These are phyloP conservation scores for Magnusiomyces suaveolens DNA, from an alignment of 1,139 yeast species.

Conservation along the genomic window DNA sequence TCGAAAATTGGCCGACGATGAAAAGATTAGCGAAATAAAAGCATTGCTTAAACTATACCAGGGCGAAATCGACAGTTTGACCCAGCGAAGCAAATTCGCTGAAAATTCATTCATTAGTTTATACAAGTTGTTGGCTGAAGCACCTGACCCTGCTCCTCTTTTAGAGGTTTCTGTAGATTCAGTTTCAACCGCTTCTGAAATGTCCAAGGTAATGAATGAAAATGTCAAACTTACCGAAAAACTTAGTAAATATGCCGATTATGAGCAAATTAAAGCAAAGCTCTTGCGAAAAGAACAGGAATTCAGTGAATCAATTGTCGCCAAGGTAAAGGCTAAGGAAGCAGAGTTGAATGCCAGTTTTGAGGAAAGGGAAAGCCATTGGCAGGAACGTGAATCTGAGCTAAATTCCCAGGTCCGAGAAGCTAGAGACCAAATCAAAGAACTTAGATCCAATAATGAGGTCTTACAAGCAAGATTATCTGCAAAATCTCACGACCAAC, in stretches of 20 bases:
- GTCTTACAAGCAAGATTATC: slow-evolving; percentile 25
- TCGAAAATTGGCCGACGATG: slow-evolving; percentile 56
- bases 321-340: slow-evolving; percentile 32
- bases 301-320: slow-evolving; percentile 25
- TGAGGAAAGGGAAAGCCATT: slow-evolving; percentile 36
- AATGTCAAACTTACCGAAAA: slow-evolving; percentile 50
- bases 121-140: slow-evolving; percentile 71
- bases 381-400: slow-evolving; percentile 40
- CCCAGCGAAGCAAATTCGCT: slow-evolving; percentile 64
- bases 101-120: slow-evolving; percentile 67
- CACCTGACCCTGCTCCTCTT: slow-evolving; percentile 86
- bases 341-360: slow-evolving; percentile 33
- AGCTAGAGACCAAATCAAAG: slow-evolving; percentile 27
- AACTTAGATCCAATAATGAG: slow-evolving; percentile 24
- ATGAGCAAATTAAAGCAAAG: slow-evolving; percentile 61
- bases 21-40: slow-evolving; percentile 58
- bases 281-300: slow-evolving; percentile 43
- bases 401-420: slow-evolving; percentile 38
- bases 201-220: slow-evolving; percentile 44
- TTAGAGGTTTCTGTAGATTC: slow-evolving; percentile 64
- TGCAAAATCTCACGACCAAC: slow-evolving; percentile 20
- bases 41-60: slow-evolving; percentile 71
- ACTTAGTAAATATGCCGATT: slow-evolving; percentile 61
- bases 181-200: slow-evolving; percentile 50
- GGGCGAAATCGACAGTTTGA: slow-evolving; percentile 72